These are phyloP conservation scores for Clonostachys rhizophaga DNA, from an alignment of 2,329 filamentous ascomycete genomes.

Conservation along the genomic window DNA sequence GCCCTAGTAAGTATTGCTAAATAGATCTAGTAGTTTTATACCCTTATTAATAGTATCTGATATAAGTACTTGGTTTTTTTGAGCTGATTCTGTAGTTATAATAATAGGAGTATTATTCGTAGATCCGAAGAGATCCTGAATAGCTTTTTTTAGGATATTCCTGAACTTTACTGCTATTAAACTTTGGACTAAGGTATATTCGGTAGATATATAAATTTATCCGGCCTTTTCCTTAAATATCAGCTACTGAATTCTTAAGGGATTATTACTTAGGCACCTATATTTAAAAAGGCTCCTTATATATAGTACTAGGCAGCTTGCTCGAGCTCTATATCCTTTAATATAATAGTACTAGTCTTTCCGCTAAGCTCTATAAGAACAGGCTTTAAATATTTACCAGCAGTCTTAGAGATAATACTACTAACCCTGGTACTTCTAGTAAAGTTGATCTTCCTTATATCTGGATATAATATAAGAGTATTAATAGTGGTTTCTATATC, in stretches of 20 bases:
- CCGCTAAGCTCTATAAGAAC: slow-evolving; percentile 42
- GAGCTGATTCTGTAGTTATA: background rate
- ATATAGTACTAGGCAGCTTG: slow-evolving; percentile 23
- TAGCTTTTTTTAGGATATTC: background rate
- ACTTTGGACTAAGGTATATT: slow-evolving; percentile 44
- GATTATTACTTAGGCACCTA: too few species aligned
- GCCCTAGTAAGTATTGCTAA: background rate
- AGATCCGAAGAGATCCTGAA: background rate
- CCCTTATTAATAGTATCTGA: background rate
- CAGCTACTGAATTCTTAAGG: too few species aligned
- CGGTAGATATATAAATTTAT: slow-evolving; percentile 70
- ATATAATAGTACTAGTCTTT: slow-evolving; percentile 35
- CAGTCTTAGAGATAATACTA: slow-evolving; percentile 26
- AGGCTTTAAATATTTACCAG: slow-evolving; percentile 34
- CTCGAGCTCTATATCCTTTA: slow-evolving; percentile 36
- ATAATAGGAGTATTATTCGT: background rate
- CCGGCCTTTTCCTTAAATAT: slow-evolving; percentile 24
- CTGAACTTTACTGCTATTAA: slow-evolving; percentile 8
- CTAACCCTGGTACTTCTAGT: slow-evolving; percentile 36
- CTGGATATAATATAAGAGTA: slow-evolving; percentile 48
- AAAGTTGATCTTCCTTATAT: slow-evolving; percentile 31
- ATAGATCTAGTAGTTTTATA: background rate
- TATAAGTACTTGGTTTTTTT: background rate
- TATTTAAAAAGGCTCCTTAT: slow-evolving; percentile 9
- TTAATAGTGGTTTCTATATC: slow-evolving; percentile 61